Evolutionary conservation across 331 rosid species (phyloP).

Genomic region (Phaseolus coccineus): DNA sequence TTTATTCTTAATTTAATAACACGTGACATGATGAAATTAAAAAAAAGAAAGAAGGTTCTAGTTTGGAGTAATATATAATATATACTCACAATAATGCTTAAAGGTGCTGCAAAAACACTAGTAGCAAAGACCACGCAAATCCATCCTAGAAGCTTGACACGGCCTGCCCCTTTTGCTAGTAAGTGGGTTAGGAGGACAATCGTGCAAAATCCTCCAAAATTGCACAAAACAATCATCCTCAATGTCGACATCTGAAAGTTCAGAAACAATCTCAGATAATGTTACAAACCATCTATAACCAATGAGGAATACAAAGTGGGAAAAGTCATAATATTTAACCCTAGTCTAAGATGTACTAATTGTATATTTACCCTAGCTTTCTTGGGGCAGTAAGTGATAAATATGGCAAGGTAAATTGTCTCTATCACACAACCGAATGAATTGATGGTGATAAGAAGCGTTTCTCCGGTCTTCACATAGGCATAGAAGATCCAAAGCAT

Average conservation of each 20-base stretch:
- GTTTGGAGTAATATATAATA: background rate
- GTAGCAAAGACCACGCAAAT: constrained; percentile 78
- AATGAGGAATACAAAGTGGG: background rate
- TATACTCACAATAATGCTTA: constrained; percentile 72
- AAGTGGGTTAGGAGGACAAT: constrained; percentile 69
- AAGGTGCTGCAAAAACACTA: constrained; percentile 88
- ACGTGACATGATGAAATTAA: background rate
- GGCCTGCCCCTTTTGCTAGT: constrained; percentile 50
- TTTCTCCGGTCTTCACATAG: constrained; percentile 62
- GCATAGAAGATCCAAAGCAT: constrained; percentile 95
- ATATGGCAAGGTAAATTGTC: constrained; percentile 75
- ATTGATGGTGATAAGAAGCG: constrained; percentile 83
- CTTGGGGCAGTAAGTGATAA: constrained; percentile 73
- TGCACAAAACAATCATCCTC: constrained; percentile 67
- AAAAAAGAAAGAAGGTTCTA: background rate
- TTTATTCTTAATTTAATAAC: background rate
- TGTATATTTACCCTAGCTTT: constrained; percentile 61
- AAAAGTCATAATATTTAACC: background rate
- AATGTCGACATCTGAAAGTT: constrained; percentile 63
- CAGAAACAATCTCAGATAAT: background rate
- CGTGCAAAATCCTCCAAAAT: constrained; percentile 71
- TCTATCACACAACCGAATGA: constrained; percentile 78
- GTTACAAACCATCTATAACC: background rate
- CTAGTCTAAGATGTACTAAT: background rate
- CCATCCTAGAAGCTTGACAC: constrained; percentile 80